Conservation (phyloP, 306 rosid genomes). For the Gynostemma pentaphyllum region DNA sequence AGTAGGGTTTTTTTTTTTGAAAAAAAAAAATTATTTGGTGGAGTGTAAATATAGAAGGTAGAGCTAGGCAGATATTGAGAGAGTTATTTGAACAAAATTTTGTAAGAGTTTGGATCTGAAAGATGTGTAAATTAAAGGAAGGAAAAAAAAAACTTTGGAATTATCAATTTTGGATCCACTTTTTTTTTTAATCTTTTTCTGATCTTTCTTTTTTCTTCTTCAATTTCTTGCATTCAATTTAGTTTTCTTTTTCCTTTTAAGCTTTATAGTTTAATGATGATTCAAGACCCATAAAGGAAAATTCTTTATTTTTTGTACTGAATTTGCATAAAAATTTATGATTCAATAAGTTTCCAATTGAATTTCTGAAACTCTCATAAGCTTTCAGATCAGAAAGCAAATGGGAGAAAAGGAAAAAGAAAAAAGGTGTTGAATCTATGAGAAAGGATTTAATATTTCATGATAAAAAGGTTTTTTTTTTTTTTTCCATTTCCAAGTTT, state of each 20-base stretch:
- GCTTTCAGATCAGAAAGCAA: neutral
- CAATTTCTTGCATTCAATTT: neutral
- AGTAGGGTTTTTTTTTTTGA: conserved; percentile 1
- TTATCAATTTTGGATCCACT: neutral
- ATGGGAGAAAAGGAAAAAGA: neutral
- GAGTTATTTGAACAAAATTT: conserved; percentile 21
- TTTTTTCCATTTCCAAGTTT: neutral
- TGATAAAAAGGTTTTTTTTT: neutral
- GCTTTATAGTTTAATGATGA: neutral
- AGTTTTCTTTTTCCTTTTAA: neutral
- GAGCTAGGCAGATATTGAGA: conserved; percentile 14
- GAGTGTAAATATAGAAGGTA: conserved; percentile 44
- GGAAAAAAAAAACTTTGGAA: neutral
- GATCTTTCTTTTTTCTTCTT: neutral
- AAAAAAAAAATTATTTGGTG: no score
- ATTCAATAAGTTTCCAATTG: neutral
- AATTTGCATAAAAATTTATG: neutral
- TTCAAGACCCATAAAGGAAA: neutral
- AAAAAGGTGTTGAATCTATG: neutral
- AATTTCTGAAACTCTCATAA: neutral
- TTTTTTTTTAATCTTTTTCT: neutral
- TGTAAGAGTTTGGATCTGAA: conserved; percentile 14
- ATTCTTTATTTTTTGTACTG: neutral
- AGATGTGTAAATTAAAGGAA: neutral
- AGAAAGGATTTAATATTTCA: neutral